Evolutionary conservation across 345 rosid genomes (phyloP), one percentile per base, ranked within the genome.

Genomic region (Durio zibethinus): DNA sequence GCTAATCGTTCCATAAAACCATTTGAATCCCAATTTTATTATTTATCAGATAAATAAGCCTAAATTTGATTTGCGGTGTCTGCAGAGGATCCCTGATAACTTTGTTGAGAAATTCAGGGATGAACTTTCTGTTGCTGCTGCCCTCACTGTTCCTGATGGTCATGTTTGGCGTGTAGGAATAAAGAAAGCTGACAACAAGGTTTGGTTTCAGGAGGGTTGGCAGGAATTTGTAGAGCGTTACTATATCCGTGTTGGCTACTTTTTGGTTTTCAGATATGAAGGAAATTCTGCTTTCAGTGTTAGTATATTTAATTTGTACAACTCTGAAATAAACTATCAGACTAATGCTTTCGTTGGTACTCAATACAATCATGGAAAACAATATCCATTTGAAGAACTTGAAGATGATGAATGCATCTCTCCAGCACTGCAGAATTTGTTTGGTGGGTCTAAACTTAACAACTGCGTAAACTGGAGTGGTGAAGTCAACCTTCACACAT

Each of bases 31-130:
- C 11, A 43, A 35, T 76, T 72, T 16, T 50, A 31, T 48, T 29
- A 43, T 23, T 50, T 47, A 27, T 45, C 15, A 56, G 45, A 48
- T 74, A 23, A 29, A 20, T 56, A 68, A 64, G 38, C 42, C 78
- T 82, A 54, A 73, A 73, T 80, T 71, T 78, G 48, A 54, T 78
- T 73, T 47, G 52, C 42, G 79, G 56, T 80, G 52, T 80, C 45
- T 90, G 93, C 94, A 94, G 98, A 88, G 97, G 80, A 87, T 94
- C 75, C 98, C 98, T 12, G 97, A 92, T 78, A 85, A 83, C 82
- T 92, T 94, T 76, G 82, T 89, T 83, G 88, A 85, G 88, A 92
- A 75, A 85, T 89, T 85, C 87, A 92, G 86, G 84, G 89, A 88
- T 81, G 97, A 92, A 80, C 89, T 94, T 27, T 79, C 92, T 10